Percentiles rank a stretch among this genome's conserved stretches.
phyloP scores from a whole-genome alignment of 2,329 filamentous ascomycete species.

The Trichoderma arundinaceum region DNA sequence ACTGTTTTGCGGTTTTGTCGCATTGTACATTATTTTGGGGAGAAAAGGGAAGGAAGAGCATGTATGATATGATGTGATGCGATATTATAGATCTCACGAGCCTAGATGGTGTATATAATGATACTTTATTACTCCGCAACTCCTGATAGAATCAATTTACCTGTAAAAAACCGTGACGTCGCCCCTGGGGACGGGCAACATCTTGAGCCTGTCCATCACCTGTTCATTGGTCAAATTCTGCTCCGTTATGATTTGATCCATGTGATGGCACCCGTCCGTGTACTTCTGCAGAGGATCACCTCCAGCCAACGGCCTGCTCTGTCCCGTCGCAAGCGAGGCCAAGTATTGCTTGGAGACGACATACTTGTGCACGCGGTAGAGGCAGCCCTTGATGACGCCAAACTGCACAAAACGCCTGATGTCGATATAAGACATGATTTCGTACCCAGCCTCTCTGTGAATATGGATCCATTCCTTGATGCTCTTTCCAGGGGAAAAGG shows the following conservation, averaged over 20 bases:
- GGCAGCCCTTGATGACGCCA: conserved; percentile 90
- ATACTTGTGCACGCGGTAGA: conserved; percentile 93
- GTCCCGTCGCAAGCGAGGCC: conserved; percentile 60
- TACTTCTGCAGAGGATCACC: conserved; percentile 67
- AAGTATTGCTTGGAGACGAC: conserved; percentile 72
- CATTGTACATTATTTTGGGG: conserved; percentile 40
- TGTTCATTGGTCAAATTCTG: conserved; percentile 71
- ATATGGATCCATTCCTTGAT: conserved; percentile 85
- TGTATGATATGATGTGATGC: conserved; percentile 28
- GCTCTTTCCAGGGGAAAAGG: conserved; percentile 81
- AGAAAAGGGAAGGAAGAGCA: neutral
- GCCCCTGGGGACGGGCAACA: conserved; percentile 56
- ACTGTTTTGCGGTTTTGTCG: conserved; percentile 24
- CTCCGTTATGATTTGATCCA: conserved; percentile 84
- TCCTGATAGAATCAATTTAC: conserved; percentile 40
- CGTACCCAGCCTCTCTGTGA: conserved; percentile 69
- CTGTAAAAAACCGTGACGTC: conserved; percentile 62
- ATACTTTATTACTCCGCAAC: conserved; percentile 7
- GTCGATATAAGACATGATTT: conserved; percentile 77
- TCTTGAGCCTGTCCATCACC: conserved; percentile 71
- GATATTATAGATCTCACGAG: conserved; percentile 23
- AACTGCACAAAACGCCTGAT: conserved; percentile 93
- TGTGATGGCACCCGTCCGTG: conserved; percentile 74
- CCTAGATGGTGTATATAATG: conserved; percentile 24
- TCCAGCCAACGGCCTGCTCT: conserved; percentile 49